Evolutionary conservation across 2,329 filamentous ascomycete species (phyloP).

Genomic region (Alternaria brassicicola): DNA sequence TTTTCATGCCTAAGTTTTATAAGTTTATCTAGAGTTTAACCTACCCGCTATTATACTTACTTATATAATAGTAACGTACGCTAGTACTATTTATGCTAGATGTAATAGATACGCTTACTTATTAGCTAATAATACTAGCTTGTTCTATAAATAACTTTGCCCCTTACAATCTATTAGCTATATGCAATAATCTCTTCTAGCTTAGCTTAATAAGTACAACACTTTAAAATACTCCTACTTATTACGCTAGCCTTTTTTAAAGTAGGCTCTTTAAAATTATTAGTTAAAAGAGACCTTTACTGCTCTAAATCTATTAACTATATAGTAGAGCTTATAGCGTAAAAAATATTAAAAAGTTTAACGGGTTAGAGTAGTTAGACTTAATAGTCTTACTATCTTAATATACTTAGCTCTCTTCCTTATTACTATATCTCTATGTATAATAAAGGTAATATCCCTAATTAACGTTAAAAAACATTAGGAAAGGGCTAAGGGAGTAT

Average conservation of each 20-base stretch:
- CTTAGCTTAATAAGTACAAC: background rate
- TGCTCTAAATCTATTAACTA: background rate
- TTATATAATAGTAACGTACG: background rate
- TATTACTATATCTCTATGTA: background rate
- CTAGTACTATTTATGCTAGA: background rate
- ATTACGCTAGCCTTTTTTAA: background rate
- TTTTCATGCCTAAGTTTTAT: background rate
- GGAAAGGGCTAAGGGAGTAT: background rate
- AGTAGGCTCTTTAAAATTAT: background rate
- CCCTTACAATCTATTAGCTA: background rate
- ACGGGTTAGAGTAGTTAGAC: background rate
- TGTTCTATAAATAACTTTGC: background rate
- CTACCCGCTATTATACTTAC: background rate
- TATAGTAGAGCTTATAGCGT: constrained; percentile 1
- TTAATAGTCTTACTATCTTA: background rate
- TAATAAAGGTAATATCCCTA: background rate
- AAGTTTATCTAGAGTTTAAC: background rate
- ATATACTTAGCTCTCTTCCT: background rate
- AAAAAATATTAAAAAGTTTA: background rate
- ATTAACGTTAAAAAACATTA: background rate
- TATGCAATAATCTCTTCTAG: background rate
- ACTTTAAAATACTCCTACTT: background rate
- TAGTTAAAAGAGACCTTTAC: background rate
- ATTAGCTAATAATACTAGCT: background rate
- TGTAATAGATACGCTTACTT: background rate